Conservation (phyloP, 202 grass and related monocot genomes). For the Schoenoplectus triqueter region DNA sequence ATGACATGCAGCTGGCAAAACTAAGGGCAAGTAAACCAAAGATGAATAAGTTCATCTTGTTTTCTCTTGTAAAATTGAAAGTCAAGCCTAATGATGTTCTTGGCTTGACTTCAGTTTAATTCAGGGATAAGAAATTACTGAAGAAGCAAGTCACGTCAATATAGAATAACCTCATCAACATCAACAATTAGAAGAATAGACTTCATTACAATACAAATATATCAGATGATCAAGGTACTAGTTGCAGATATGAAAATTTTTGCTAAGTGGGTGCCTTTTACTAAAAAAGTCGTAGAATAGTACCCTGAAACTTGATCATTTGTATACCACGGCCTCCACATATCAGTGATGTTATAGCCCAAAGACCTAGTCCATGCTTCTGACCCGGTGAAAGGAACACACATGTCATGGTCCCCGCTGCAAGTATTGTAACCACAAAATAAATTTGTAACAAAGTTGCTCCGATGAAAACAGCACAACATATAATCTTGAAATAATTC, state of each 20-base stretch:
- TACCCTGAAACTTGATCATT: conserved; percentile 88
- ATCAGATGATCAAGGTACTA: not conserved
- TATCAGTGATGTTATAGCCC: conserved; percentile 65
- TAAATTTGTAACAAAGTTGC: conserved; percentile 6
- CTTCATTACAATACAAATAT: not conserved
- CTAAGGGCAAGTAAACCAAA: not conserved
- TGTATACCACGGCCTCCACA: conserved; percentile 70
- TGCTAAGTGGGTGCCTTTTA: not conserved
- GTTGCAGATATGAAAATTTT: not conserved
- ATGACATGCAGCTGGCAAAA: not conserved
- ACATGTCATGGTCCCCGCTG: conserved; percentile 98
- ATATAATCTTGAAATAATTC: conserved; percentile 15
- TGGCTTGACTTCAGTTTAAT: not conserved
- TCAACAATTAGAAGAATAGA: not conserved
- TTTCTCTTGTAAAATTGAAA: not conserved
- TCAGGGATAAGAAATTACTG: not conserved
- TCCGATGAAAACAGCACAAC: conserved; percentile 19
- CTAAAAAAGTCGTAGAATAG: conserved; percentile 17
- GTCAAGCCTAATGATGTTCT: not conserved
- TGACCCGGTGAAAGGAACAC: conserved; percentile 78
- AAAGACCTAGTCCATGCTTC: conserved; percentile 90
- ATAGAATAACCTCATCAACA: not conserved
- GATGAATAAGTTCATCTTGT: not conserved
- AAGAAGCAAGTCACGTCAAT: not conserved
- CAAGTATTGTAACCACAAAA: conserved; percentile 16